Base-by-base conservation (phyloP, 345 rosid genomes). In the Camelina laxa region DNA sequence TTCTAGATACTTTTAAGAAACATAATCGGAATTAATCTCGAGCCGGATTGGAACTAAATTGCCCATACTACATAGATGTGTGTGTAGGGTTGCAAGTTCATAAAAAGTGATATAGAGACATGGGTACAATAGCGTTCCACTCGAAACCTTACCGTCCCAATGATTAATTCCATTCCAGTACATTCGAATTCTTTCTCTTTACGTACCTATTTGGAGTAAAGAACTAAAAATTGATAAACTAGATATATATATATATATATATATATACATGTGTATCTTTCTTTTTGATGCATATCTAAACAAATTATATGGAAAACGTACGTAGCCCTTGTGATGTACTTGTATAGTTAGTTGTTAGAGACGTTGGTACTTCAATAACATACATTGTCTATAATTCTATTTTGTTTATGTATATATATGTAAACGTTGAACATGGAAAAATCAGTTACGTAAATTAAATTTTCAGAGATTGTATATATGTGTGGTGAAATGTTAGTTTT, bases 11-110 rank as follows among this genome's bases (percentile, higher is more conserved):
- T 27, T 27, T 27, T 4, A 4, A 27, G 30, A 27, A 27, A 27
- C 30, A 65, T 17, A 48, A 35, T 15, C 4, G 31, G 24, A 38
- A 8, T 50, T 60, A 60, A 72, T 38, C 27, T 60, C 8, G 6
- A 48, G 51, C 42, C 20, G 69, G 2, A 24, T 22, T 13, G 55
- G 24, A 64, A 20, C 76, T 24, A 53, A 50, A 50, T 39, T 62
- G 60, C 44, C 50, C 54, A 51, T 50, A 51, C 70, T 24, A 22
- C 1, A 33, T 38, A 39, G 24, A 11, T 10, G 49, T 36, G 24
- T 73, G 49, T 53, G 70, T 65, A 44, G 65, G 77, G 78, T 65
- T 57, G 60, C 39, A 41, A 15, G 65, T 45, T 56, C 71, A 45
- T 54, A 31, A 41, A 73, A 64, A 56, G 70, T 33, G 70, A 55